Conservation (phyloP, 805 yeast genomes). For the Saturnispora zaruensis region DNA sequence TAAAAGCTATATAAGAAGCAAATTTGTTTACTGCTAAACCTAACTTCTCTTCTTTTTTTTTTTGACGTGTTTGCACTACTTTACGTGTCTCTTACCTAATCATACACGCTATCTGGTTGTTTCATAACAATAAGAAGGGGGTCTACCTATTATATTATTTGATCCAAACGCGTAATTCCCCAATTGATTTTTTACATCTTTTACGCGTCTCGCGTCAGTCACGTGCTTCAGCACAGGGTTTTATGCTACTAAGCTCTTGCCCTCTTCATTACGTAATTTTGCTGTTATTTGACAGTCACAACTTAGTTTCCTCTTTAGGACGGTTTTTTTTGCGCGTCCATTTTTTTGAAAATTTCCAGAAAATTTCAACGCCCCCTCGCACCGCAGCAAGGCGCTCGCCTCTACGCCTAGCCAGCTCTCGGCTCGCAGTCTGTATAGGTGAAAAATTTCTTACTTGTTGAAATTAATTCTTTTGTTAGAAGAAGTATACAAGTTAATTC, state of each 20-base stretch:
- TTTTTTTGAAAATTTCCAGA: background rate
- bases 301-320: background rate
- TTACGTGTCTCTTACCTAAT: background rate
- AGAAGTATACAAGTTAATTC: conserved; percentile 4
- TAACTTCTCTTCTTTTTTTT: background rate
- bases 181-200: too few species aligned
- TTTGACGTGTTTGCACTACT: background rate
- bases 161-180: background rate
- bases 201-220: background rate
- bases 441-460: conserved; percentile 7
- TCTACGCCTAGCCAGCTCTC: background rate
- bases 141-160: too few species aligned
- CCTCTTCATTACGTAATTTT: background rate
- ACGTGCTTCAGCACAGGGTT: background rate
- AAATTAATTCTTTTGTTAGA: background rate
- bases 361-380: background rate
- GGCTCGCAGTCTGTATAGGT: background rate
- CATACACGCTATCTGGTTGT: background rate
- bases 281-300: background rate
- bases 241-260: background rate
- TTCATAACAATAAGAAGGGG: background rate
- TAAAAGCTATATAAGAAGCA: background rate
- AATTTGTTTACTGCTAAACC: background rate
- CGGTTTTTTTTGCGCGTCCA: background rate
- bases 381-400: background rate